Conservation (phyloP, 2,329 filamentous ascomycete genomes). For the Chrysoporthe deuterocubensis region DNA sequence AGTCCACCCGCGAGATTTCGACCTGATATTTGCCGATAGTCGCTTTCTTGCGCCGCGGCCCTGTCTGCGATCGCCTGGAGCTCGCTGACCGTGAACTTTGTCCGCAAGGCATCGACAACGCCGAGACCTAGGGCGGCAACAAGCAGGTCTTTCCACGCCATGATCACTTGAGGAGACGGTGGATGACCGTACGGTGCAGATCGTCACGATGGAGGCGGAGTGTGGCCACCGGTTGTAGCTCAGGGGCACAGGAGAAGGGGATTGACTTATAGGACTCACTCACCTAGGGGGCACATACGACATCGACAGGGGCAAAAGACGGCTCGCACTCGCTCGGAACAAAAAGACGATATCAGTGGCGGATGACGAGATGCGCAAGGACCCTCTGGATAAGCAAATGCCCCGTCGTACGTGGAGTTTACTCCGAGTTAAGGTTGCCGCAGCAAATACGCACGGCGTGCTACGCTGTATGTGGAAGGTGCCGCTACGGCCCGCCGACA, state of each 20-base stretch:
- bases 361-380: neutral
- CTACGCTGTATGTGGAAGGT: constrained; percentile 8
- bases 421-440: neutral
- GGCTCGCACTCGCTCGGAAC: too few species aligned
- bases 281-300: neutral
- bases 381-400: neutral
- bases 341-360: neutral
- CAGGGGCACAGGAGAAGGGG: too few species aligned
- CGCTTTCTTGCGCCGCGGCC: constrained; percentile 11
- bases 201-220: neutral
- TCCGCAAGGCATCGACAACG: constrained; percentile 19
- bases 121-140: constrained; percentile 16
- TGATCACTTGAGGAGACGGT: neutral
- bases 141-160: constrained; percentile 17
- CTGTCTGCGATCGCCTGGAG: constrained; percentile 5
- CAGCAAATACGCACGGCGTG: neutral
- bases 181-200: neutral
- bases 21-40: constrained; percentile 4
- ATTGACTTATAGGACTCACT: neutral
- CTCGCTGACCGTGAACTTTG: constrained; percentile 23
- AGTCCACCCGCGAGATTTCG: neutral
- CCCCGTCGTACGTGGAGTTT: neutral
- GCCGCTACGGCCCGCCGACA: neutral
- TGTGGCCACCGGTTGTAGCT: neutral
- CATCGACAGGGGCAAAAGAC: neutral